Percentiles rank a stretch among this genome's conserved stretches.
phyloP scores from a whole-genome alignment of 2,329 filamentous ascomycete species.

The Didymella exigua region DNA sequence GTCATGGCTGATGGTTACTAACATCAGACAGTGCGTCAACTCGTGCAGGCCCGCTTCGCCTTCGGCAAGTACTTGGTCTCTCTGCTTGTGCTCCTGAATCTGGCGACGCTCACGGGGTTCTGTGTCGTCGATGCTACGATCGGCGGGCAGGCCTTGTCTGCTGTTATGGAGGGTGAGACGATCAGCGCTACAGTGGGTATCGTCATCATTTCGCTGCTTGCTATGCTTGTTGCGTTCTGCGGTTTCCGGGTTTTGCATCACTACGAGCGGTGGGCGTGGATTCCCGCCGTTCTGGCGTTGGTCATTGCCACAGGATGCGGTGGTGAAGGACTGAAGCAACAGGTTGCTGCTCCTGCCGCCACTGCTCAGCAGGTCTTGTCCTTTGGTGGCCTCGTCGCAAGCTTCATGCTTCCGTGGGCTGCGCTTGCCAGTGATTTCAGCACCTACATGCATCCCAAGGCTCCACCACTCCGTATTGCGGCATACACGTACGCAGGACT shows the following conservation, averaged over 20 bases:
- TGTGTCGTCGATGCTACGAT: conserved; percentile 66
- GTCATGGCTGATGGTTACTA: neutral
- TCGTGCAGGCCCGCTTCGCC: conserved; percentile 68
- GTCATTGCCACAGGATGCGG: conserved; percentile 62
- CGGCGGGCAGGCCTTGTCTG: conserved; percentile 58
- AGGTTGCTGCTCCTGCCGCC: conserved; percentile 52
- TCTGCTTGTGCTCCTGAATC: conserved; percentile 66
- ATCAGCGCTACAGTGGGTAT: conserved; percentile 64
- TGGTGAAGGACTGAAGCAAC: conserved; percentile 56
- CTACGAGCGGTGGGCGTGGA: conserved; percentile 64
- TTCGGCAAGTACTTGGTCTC: conserved; percentile 63
- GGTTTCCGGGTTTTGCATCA: conserved; percentile 62
- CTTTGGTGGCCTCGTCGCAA: conserved; percentile 66
- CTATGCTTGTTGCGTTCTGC: conserved; percentile 66
- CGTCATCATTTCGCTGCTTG: conserved; percentile 63
- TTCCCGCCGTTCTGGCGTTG: conserved; percentile 61
- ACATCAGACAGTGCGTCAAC: conserved; percentile 58
- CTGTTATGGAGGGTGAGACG: conserved; percentile 40
- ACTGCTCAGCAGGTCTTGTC: conserved; percentile 57
- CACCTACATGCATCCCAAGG: conserved; percentile 64
- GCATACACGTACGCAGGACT: conserved; percentile 64
- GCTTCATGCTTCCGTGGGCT: conserved; percentile 68
- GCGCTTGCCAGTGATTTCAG: conserved; percentile 65
- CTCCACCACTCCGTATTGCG: conserved; percentile 58
- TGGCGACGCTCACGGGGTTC: conserved; percentile 68